phyloP scores from a whole-genome alignment of 768 basidiomycete genomes.

The Mycena alexandri region DNA sequence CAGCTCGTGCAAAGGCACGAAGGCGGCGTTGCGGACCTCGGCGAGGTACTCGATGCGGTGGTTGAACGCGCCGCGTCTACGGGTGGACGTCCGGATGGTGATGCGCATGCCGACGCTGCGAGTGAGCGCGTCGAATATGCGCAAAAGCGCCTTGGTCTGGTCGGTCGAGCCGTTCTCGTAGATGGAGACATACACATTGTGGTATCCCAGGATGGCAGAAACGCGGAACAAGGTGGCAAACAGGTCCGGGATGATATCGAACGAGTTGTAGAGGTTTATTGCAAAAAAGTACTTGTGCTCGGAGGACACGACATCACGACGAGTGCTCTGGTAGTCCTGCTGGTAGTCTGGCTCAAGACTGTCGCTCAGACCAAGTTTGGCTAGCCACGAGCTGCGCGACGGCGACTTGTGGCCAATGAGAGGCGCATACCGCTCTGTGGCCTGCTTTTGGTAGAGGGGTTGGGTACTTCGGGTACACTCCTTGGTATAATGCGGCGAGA shows the following conservation, averaged over 20 bases:
- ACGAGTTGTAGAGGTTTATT: constrained; percentile 99
- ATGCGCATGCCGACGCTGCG: constrained; percentile 92
- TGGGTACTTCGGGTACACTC: constrained; percentile 91
- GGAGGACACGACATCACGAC: constrained; percentile 56
- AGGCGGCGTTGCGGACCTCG: constrained; percentile 99
- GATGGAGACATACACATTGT: constrained; percentile 98
- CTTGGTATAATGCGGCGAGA: constrained; percentile 93
- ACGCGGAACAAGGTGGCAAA: constrained; percentile 97
- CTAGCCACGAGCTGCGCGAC: constrained; percentile 70
- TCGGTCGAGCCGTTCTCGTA: constrained; percentile 99
- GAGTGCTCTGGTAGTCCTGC: constrained; percentile 46
- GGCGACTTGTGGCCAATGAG: constrained; percentile 84
- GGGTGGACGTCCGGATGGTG: constrained; percentile 92
- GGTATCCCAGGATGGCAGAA: constrained; percentile 92
- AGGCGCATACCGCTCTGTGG: constrained; percentile 84
- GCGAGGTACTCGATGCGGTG: constrained; percentile 99
- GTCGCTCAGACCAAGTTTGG: constrained; percentile 59
- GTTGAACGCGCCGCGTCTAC: constrained; percentile 95
- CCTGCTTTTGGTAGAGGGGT: constrained; percentile 87
- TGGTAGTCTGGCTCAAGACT: constrained; percentile 54
- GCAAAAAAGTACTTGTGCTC: constrained; percentile 99
- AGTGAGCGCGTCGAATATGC: constrained; percentile 95
- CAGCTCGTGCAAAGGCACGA: constrained; percentile 94
- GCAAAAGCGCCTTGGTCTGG: constrained; percentile 96
- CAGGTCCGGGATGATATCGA: constrained; percentile 97